Evolutionary conservation across 2,329 filamentous ascomycete genomes (phyloP).

Genomic region (Teratosphaeria nubilosa): DNA sequence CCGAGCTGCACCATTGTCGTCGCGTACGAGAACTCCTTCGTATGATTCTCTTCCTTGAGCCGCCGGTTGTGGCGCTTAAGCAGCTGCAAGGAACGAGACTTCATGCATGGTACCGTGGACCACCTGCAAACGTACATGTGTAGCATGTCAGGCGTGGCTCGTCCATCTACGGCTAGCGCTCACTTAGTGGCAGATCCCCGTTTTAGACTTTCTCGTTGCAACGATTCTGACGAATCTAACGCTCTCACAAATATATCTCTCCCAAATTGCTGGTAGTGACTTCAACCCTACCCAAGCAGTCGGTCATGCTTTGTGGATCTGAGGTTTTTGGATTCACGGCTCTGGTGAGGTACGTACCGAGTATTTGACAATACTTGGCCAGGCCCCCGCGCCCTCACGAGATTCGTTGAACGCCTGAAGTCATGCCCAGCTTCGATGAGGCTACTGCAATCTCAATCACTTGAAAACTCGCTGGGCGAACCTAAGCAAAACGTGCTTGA

Average conservation of each 20-base stretch:
- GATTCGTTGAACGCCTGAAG: neutral
- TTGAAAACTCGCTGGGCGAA: neutral
- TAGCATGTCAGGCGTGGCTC: neutral
- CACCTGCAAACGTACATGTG: too few relatives aligned
- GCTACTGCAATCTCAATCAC: neutral
- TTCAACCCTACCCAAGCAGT: neutral
- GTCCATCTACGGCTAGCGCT: neutral
- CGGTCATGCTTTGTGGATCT: neutral
- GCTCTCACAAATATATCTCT: neutral
- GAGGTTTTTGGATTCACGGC: neutral
- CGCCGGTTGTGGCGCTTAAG: too few relatives aligned
- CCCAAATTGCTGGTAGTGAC: neutral
- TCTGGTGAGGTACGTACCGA: neutral
- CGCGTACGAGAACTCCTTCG: too few relatives aligned
- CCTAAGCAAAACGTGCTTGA: neutral
- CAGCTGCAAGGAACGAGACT: too few relatives aligned
- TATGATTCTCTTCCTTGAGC: too few relatives aligned
- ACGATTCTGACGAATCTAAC: neutral
- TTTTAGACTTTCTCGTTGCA: neutral
- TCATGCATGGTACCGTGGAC: neutral
- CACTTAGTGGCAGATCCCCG: neutral
- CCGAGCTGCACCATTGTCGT: too few relatives aligned
- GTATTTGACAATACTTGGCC: neutral
- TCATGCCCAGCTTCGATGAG: neutral
- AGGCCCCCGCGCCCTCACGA: neutral